Percentiles rank a stretch among this genome's conserved stretches.
Evolutionary conservation across 139 green algal genomes (phyloP).

Genomic region (Deuterostichococcus epilithicus): DNA sequence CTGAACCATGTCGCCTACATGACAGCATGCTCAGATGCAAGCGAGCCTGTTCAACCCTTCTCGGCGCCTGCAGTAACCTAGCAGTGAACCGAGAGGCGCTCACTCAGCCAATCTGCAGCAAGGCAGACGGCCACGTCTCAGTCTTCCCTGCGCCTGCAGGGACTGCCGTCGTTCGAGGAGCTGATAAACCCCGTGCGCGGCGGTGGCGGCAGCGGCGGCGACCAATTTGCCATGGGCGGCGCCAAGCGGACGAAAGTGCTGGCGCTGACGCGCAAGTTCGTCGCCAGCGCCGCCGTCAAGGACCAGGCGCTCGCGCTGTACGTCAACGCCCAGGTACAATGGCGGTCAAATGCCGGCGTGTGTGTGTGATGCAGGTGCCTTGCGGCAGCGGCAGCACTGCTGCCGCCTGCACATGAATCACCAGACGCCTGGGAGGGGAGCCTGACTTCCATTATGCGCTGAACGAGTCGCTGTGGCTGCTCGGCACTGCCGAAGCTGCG

Average conservation of each 20-base stretch:
- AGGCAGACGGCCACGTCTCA: no score
- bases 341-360: not conserved
- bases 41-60: no score
- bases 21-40: no score
- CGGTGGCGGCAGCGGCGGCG: no score
- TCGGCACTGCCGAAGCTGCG: not conserved
- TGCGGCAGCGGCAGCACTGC: not conserved
- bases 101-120: no score
- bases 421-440: no score
- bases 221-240: not conserved
- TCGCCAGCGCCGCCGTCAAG: conserved; percentile 9
- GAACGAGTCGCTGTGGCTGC: not conserved
- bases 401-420: not conserved
- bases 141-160: no score
- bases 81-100: no score
- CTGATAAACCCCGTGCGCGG: no score
- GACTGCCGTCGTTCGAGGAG: no score
- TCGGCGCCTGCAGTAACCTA: no score
- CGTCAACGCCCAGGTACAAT: conserved; percentile 32
- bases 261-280: conserved; percentile 3
- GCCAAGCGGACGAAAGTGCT: not conserved
- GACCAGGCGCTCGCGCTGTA: conserved; percentile 43
- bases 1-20: no score
- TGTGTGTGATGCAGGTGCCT: not conserved
- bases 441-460: not conserved